These are phyloP conservation scores for Oryza meyeriana DNA, from an alignment of 176 grass and related monocot genomes.

Conservation along the genomic window DNA sequence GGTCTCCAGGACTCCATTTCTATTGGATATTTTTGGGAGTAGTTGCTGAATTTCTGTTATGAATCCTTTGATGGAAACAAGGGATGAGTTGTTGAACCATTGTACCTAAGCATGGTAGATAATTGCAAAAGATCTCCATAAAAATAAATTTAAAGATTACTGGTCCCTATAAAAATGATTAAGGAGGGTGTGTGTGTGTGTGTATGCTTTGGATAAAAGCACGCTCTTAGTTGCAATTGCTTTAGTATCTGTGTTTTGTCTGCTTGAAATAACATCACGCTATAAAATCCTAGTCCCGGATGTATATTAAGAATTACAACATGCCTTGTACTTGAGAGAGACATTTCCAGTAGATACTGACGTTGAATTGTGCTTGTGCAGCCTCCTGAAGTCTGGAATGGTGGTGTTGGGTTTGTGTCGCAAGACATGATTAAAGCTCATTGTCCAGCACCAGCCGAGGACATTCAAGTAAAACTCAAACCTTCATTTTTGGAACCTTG, in stretches of 20 bases:
- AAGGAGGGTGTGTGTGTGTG: not conserved
- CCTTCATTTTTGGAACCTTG: not conserved
- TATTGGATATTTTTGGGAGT: not conserved
- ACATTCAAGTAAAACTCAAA: constrained; percentile 66
- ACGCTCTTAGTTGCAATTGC: not conserved
- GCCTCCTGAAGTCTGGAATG: constrained; percentile 86
- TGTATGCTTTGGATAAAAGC: not conserved
- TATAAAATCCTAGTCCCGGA: not conserved
- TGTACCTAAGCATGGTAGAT: not conserved
- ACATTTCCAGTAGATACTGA: constrained; percentile 6
- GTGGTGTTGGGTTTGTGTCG: constrained; percentile 90
- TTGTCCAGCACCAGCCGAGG: constrained; percentile 63
- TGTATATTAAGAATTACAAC: not conserved
- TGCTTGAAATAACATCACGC: not conserved
- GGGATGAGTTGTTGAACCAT: not conserved
- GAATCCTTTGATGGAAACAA: not conserved
- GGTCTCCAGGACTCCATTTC: not conserved
- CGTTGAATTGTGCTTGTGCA: constrained; percentile 36
- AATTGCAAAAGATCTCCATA: not conserved
- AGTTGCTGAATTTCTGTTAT: not conserved
- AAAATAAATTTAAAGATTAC: not conserved
- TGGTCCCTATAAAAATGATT: not conserved
- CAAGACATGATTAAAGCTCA: constrained; percentile 86
- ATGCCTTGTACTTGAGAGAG: not conserved
- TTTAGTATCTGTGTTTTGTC: not conserved